phyloP scores from a whole-genome alignment of 2,329 filamentous ascomycete genomes.

The Microsporum ferrugineum region DNA sequence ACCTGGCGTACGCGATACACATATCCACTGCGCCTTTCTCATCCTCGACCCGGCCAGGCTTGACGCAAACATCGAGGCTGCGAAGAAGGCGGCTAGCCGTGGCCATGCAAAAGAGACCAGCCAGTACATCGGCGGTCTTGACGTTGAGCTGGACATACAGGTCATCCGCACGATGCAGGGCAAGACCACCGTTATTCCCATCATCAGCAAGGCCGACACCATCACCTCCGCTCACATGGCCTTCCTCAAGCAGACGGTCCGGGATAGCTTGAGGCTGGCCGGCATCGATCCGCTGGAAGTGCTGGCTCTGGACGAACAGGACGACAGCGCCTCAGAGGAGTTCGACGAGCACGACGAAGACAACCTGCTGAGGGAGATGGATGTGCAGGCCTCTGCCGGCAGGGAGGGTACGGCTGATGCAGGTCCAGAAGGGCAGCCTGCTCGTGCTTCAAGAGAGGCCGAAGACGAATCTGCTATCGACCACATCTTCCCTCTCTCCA shows the following conservation, averaged over 20 bases:
- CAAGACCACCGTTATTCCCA: conserved; percentile 89
- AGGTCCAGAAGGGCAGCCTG: conserved; percentile 4
- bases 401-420: not conserved
- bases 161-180: conserved; percentile 77
- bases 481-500: conserved; percentile 75
- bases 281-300: conserved; percentile 81
- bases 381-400: conserved; percentile 10
- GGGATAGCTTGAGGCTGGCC: conserved; percentile 72
- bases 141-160: conserved; percentile 82
- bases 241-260: conserved; percentile 80
- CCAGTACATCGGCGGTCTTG: conserved; percentile 54
- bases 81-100: conserved; percentile 47
- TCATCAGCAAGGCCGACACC: conserved; percentile 94
- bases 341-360: conserved; percentile 43
- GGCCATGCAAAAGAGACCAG: conserved; percentile 38
- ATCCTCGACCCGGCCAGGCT: conserved; percentile 79
- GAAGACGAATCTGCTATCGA: conserved; percentile 21
- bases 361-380: conserved; percentile 23
- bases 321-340: conserved; percentile 37
- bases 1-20: conserved; percentile 85
- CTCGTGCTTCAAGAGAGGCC: conserved; percentile 3
- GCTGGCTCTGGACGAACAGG: conserved; percentile 68
- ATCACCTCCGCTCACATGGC: conserved; percentile 93
- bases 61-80: conserved; percentile 65
- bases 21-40: conserved; percentile 92